Evolutionary conservation across 1,284 basidiomycete species (phyloP).

Genomic region (Fomes fomentarius): DNA sequence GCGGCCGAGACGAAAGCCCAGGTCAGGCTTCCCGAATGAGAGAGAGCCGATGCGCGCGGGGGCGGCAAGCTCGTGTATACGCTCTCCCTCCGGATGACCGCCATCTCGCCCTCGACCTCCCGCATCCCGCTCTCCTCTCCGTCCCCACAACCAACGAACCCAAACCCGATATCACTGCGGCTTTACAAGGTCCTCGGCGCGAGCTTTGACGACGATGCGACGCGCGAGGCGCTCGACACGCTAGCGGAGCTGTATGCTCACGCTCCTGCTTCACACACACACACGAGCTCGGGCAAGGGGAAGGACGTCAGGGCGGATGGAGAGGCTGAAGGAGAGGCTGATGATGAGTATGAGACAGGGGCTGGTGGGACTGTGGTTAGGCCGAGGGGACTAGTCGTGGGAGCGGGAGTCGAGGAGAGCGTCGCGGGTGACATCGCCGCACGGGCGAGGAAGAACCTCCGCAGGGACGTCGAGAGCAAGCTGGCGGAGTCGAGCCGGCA

Average conservation of each 20-base stretch:
- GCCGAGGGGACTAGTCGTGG: conserved; percentile 21
- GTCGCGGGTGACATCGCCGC: conserved; percentile 58
- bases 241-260: conserved; percentile 76
- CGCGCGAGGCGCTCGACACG: conserved; percentile 80
- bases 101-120: conserved; percentile 25
- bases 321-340: conserved; percentile 30
- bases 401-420: conserved; percentile 28
- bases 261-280: conserved; percentile 7
- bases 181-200: conserved; percentile 88
- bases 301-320: conserved; percentile 35
- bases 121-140: conserved; percentile 23
- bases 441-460: conserved; percentile 75
- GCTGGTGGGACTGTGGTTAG: conserved; percentile 13
- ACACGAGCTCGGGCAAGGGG: conserved; percentile 23
- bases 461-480: conserved; percentile 82
- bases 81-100: conserved; percentile 21
- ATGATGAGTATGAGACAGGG: conserved; percentile 9
- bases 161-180: conserved; percentile 79
- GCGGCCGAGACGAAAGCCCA: too few relatives aligned
- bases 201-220: conserved; percentile 82
- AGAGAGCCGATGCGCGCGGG: conserved; percentile 1
- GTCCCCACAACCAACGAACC: too few relatives aligned
- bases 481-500: conserved; percentile 79
- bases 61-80: neutral
- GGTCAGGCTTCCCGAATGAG: too few relatives aligned